Evolutionary conservation across 768 basidiomycete species (phyloP), one percentile per base, ranked within the genome.

Genomic region (Tephrocybe rancida): DNA sequence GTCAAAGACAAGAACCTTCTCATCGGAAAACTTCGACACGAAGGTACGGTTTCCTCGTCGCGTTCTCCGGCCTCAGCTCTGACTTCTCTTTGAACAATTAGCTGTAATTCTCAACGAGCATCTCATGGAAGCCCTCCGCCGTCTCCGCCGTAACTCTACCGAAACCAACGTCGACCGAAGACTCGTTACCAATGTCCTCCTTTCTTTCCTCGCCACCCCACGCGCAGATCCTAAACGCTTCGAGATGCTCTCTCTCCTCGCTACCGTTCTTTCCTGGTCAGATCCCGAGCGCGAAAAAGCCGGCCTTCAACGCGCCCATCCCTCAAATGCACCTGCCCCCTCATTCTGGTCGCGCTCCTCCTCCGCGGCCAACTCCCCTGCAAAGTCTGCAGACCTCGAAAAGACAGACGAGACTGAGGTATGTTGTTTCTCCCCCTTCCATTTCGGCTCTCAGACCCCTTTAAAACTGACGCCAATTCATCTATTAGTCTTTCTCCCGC

Each of bases 41-140:
- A 99, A 81, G 85, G 95, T 95, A 57, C 29, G 35, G 7, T 6
- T 7, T 41, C 9, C 19, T 41, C n/a, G 74, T 67, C 42, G 24
- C 38, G 60, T 16, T 6, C 22, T 27, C 47, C 41, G 27, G 24
- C 19, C 21, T 19, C 26, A 39, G 21, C 22, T 32, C 47, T 35
- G 19, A 19, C 27, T 14, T 21, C 42, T 39, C 55, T n/a, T 48
- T 22, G n/a, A 29, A 8, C 34, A 19, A 57, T 11, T 59, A 96
- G 96, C 90, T 46, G 94, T 99, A 13, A 96, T 98, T 54, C 86
- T 95, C 67, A 98, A 98, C 60, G 97, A 98, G 65, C 97, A 99
- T 64, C 78, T 99, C 10, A 97, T 95, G 63, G 96, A 98, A 70
- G 97, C 97, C 3, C 82, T 99, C n/a, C 91, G 96, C 11, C 87